Percentiles rank a stretch among this genome's conserved stretches.
Evolutionary conservation across 257 asterid species (phyloP).

Genomic region (Nemophila menziesii): DNA sequence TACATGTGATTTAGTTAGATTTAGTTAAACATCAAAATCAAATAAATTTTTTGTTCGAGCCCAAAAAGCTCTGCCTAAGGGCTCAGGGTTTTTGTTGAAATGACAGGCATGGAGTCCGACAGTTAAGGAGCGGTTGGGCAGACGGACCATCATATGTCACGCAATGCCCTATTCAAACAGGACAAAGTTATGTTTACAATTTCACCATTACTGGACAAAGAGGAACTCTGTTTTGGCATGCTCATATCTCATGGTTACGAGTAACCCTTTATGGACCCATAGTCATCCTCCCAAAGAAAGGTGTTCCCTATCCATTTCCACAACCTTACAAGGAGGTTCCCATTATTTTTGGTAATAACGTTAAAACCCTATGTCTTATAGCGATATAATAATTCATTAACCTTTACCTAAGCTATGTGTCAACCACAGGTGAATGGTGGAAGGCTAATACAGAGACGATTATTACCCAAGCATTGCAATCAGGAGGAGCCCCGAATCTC

Average conservation of each 20-base stretch:
- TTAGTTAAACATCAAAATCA: background rate
- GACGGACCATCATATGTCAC: constrained; percentile 57
- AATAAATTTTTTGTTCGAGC: background rate
- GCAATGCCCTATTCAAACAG: constrained; percentile 55
- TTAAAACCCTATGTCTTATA: background rate
- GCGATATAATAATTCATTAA: background rate
- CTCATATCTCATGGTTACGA: constrained; percentile 61
- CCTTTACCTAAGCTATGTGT: background rate
- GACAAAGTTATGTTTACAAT: constrained; percentile 44
- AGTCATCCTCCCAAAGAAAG: constrained; percentile 42
- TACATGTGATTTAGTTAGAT: background rate
- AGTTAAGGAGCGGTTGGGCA: constrained; percentile 59
- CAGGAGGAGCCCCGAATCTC: constrained; percentile 47
- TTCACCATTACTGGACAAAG: constrained; percentile 49
- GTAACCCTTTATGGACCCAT: constrained; percentile 53
- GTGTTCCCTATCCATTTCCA: constrained; percentile 41
- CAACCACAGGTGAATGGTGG: constrained; percentile 58
- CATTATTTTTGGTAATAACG: constrained; percentile 39
- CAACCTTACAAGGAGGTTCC: constrained; percentile 44
- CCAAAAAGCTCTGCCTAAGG: too few relatives aligned
- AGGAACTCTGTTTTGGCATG: constrained; percentile 63
- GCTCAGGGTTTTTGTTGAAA: background rate
- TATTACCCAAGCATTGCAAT: constrained; percentile 39
- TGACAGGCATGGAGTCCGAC: constrained; percentile 53
- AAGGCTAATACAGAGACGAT: constrained; percentile 43